Base-by-base conservation (phyloP, 371 early-diverging fungal species). In the Mortierella sp. region DNA sequence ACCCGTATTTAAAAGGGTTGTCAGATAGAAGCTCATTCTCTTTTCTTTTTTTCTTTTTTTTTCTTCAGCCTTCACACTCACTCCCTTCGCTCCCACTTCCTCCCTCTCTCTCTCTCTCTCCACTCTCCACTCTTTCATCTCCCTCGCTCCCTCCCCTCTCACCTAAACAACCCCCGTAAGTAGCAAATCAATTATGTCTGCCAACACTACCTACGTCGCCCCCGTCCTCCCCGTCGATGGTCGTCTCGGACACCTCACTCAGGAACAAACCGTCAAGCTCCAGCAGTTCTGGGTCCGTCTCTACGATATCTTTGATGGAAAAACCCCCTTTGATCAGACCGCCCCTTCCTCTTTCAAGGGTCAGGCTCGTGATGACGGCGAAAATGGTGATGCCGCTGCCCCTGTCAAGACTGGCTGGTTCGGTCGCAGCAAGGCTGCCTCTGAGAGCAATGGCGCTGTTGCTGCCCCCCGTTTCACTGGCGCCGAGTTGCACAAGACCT, bases 281-380 rank as follows among this genome's bases (percentile, higher is more conserved):
- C 92, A 93, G 74, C 87, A 92, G 69, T 76, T 93, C 81, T 94
- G 93, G 93, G 82, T 77, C 69, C 88, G 88, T 64, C 82, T 93
- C 53, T 89, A 92, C 57, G 89, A 90, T 61, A 88, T 91, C 86
- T 91, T 92, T 86, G 89, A 90, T 19, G 86, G 86, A 79, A 86
- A 86, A 77, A 71, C 80, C 40, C 48, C 61, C 4, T 82, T 86
- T 54, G 86, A 86, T 54, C 86, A 86, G 80, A 82, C 82, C 50
- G 86, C 86, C 5, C 86, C 86, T 46, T 86, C 86, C 3, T 86
- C 86, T 72, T 86, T 86, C 78, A 86, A 86, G 79, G 86, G 86
- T 31, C 86, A 86, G 75, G 24, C 54, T 70, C 86, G 86, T 24
- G 86, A 86, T 24, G 86, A 81, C 4, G 79, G 76, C 40, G 44